phyloP scores from a whole-genome alignment of 768 basidiomycete species.

The Pisolithus sp. region DNA sequence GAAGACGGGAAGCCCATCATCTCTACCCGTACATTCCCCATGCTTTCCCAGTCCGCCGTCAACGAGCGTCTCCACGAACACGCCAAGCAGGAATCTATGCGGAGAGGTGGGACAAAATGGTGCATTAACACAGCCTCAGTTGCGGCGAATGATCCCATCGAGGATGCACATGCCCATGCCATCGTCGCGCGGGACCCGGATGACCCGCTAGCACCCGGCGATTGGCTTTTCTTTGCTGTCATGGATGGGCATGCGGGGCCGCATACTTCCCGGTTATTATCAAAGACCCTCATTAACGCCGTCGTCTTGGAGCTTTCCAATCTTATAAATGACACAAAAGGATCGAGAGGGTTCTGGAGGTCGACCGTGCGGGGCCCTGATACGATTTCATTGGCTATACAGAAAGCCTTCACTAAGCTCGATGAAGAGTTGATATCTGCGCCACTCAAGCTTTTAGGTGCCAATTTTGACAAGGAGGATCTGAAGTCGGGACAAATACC shows the following conservation, averaged over 20 bases:
- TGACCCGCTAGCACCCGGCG: conserved; percentile 57
- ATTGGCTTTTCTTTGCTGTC: conserved; percentile 79
- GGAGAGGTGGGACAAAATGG: conserved; percentile 59
- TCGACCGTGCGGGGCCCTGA: conserved; percentile 36
- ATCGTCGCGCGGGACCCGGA: conserved; percentile 57
- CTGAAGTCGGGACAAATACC: conserved; percentile 48
- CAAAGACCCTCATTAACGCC: conserved; percentile 77
- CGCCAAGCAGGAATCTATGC: conserved; percentile 39
- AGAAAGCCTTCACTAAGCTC: conserved; percentile 72
- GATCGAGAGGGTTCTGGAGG: conserved; percentile 29
- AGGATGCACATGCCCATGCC: conserved; percentile 76
- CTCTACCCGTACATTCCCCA: conserved; percentile 44
- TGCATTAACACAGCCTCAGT: conserved; percentile 74
- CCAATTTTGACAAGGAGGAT: conserved; percentile 45
- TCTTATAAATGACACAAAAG: conserved; percentile 34
- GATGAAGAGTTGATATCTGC: conserved; percentile 79
- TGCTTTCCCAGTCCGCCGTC: conserved; percentile 49
- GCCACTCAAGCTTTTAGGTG: conserved; percentile 66
- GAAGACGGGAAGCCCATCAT: conserved; percentile 57
- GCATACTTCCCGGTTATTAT: conserved; percentile 79
- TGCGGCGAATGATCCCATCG: conserved; percentile 84
- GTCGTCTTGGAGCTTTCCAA: conserved; percentile 69
- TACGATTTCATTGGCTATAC: conserved; percentile 62
- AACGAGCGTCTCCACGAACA: conserved; percentile 54
- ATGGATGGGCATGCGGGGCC: conserved; percentile 89